These are phyloP conservation scores for Hirsutella thompsonii DNA, from an alignment of 2,329 filamentous ascomycete species.

Conservation along the genomic window DNA sequence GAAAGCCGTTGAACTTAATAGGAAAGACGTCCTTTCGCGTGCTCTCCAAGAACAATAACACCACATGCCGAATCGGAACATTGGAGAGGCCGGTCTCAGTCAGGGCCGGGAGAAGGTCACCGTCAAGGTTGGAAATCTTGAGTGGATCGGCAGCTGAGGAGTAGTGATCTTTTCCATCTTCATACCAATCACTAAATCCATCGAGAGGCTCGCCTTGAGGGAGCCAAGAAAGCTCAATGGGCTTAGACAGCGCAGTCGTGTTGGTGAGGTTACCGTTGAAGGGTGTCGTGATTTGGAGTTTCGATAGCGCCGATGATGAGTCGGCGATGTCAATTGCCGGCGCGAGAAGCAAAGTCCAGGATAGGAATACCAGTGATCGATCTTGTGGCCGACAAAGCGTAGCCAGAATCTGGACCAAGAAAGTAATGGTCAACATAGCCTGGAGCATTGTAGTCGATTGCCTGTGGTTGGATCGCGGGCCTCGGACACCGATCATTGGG, in stretches of 20 bases:
- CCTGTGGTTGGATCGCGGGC: background rate
- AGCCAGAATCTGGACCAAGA: slow-evolving; percentile 11
- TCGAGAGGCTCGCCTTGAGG: slow-evolving; percentile 7
- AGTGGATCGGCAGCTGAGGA: slow-evolving; percentile 22
- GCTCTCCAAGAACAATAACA: slow-evolving; percentile 28
- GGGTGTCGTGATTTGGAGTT: background rate
- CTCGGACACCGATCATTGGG: too few relatives aligned
- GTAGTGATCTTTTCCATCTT: slow-evolving; percentile 14
- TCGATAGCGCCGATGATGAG: slow-evolving; percentile 9
- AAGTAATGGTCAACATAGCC: background rate
- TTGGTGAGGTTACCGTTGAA: slow-evolving; percentile 12
- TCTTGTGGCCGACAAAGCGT: slow-evolving; percentile 13
- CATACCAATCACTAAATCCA: slow-evolving; percentile 17
- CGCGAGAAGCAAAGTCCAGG: slow-evolving; percentile 18
- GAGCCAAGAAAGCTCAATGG: slow-evolving; percentile 14
- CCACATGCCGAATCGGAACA: slow-evolving; percentile 25
- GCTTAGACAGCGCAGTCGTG: slow-evolving; percentile 12
- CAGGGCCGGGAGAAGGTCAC: slow-evolving; percentile 16
- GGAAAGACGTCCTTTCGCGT: slow-evolving; percentile 30
- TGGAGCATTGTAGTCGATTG: background rate
- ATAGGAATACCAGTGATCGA: slow-evolving; percentile 18
- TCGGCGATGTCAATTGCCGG: slow-evolving; percentile 18
- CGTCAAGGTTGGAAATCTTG: slow-evolving; percentile 24
- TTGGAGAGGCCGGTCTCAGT: slow-evolving; percentile 10
- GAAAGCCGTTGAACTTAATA: slow-evolving; percentile 23